These are phyloP conservation scores for Hyaloscypha hepaticicola DNA, from an alignment of 495 filamentous ascomycete genomes.

Conservation along the genomic window DNA sequence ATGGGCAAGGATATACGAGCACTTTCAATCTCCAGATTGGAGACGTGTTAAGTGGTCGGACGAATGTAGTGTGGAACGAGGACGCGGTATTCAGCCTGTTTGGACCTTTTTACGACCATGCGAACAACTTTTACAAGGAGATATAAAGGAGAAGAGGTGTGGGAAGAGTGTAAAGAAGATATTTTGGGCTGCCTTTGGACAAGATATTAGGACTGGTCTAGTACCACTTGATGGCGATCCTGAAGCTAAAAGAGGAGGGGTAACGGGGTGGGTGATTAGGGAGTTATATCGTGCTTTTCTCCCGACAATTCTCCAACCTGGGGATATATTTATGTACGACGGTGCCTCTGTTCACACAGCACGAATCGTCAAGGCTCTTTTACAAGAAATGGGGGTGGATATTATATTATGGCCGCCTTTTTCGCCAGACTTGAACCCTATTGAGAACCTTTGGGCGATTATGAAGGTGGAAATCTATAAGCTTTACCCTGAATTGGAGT, in stretches of 20 bases:
- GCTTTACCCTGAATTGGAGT: too few species aligned
- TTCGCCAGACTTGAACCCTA: constrained; percentile 6
- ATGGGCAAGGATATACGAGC: neutral
- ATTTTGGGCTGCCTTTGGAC: constrained; percentile 17
- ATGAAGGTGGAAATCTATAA: too few species aligned
- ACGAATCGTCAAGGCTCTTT: neutral
- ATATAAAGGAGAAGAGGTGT: neutral
- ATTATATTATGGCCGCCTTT: neutral
- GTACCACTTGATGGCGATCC: neutral
- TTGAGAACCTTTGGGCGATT: constrained; percentile 14
- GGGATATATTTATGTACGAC: constrained; percentile 5
- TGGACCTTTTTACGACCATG: neutral
- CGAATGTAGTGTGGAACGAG: neutral
- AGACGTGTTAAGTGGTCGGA: neutral
- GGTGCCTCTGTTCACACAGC: neutral
- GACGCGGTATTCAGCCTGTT: neutral
- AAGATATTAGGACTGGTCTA: neutral
- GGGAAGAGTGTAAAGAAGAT: constrained; percentile 10
- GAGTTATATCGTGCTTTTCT: neutral
- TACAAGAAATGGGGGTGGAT: neutral
- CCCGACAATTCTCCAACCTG: neutral
- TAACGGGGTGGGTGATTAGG: neutral
- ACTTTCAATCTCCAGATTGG: neutral
- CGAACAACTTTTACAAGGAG: neutral
- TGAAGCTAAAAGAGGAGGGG: neutral